A percentile compares a stretch with the other conserved stretches of the same genome.
Conservation (phyloP, 2,329 filamentous ascomycete species). For the Calycina marina region DNA sequence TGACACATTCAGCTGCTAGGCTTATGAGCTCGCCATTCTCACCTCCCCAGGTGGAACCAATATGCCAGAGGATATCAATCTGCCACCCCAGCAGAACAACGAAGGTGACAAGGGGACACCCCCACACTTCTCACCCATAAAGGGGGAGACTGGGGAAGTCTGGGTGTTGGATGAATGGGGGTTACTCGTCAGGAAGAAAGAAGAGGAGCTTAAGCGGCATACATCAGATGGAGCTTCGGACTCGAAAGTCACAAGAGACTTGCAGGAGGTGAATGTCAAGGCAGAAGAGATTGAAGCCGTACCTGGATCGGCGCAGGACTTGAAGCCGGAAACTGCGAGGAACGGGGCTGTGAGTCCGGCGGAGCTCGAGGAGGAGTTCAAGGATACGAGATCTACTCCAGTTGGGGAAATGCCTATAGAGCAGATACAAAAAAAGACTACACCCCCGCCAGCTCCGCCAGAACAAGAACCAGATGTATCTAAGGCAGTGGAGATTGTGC, state of each 20-base stretch:
- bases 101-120: slow-evolving; percentile 8
- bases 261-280: slow-evolving; percentile 1
- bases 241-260: no score
- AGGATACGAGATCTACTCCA: slow-evolving; percentile 24
- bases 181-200: slow-evolving; percentile 40
- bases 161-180: slow-evolving; percentile 56
- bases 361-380: slow-evolving; percentile 28
- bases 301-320: slow-evolving; percentile 1
- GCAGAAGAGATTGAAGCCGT: slow-evolving; percentile 1
- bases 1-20: no score
- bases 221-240: slow-evolving; percentile 1
- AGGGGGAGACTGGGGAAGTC: slow-evolving; percentile 3
- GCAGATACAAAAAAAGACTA: slow-evolving; percentile 4
- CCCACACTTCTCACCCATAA: slow-evolving; percentile 1
- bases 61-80: slow-evolving; percentile 17
- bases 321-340: slow-evolving; percentile 1
- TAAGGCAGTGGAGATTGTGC: not conserved
- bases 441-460: not conserved
- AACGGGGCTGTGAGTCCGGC: slow-evolving; percentile 9
- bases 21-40: no score
- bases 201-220: slow-evolving; percentile 11
- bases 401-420: slow-evolving; percentile 10
- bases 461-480: not conserved
- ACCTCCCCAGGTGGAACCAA: no score
- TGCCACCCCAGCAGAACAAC: slow-evolving; percentile 1